Percentiles rank a stretch among this genome's conserved stretches.
Conservation (phyloP, 1,284 basidiomycete genomes). For the Leccinum griseonigrum region DNA sequence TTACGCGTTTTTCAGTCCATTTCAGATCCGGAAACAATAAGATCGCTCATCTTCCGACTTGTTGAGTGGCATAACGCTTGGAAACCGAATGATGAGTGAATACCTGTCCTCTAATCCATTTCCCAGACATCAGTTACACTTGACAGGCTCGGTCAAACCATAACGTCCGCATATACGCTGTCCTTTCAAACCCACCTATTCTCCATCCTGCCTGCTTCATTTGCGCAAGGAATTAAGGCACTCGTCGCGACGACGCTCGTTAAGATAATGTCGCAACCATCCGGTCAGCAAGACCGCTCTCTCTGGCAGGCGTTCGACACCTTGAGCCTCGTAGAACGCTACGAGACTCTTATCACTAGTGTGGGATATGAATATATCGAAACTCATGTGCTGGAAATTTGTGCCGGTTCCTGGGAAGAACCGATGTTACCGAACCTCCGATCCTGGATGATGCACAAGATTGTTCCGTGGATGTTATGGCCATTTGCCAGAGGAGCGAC, state of each 20-base stretch:
- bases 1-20: constrained; percentile 37
- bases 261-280: constrained; percentile 29
- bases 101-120: constrained; percentile 5
- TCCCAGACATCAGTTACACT: constrained; percentile 11
- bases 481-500: constrained; percentile 70
- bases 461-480: constrained; percentile 81
- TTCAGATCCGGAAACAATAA: constrained; percentile 47
- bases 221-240: constrained; percentile 61
- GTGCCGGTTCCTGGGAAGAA: constrained; percentile 66
- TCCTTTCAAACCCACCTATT: constrained; percentile 71
- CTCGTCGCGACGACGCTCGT: constrained; percentile 60
- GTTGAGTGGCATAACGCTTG: constrained; percentile 68
- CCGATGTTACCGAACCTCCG: constrained; percentile 63
- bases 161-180: constrained; percentile 58
- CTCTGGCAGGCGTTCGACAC: constrained; percentile 68
- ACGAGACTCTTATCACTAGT: constrained; percentile 78
- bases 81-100: constrained; percentile 58
- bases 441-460: constrained; percentile 73
- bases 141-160: constrained; percentile 56
- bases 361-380: constrained; percentile 88
- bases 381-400: constrained; percentile 62
- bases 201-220: constrained; percentile 61
- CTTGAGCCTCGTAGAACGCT: constrained; percentile 80
- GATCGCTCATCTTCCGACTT: constrained; percentile 52
- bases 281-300: constrained; percentile 34